Percentiles rank a stretch among this genome's conserved stretches.
phyloP scores from a whole-genome alignment of 2,329 filamentous ascomycete species.

The Paecilomyces variotii region DNA sequence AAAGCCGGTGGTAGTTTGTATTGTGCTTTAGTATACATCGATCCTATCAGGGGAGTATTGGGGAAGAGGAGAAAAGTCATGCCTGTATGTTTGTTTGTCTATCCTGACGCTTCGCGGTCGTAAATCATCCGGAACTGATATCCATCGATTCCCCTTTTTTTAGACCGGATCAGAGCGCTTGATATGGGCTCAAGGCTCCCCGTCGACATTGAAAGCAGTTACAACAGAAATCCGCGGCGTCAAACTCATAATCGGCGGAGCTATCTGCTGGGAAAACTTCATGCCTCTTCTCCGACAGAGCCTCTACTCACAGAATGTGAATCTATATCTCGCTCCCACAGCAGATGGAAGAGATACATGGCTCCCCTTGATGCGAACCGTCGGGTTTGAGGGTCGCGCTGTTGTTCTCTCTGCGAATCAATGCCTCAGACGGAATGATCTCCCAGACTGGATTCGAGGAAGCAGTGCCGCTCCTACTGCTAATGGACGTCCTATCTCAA shows the following conservation, averaged over 20 bases:
- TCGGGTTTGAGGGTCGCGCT: slow-evolving; percentile 72
- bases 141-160: background rate
- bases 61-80: slow-evolving; percentile 90
- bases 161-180: slow-evolving; percentile 72
- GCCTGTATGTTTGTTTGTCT: slow-evolving; percentile 61
- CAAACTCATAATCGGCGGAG: slow-evolving; percentile 70
- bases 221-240: slow-evolving; percentile 72
- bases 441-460: slow-evolving; percentile 50
- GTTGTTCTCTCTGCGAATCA: slow-evolving; percentile 85
- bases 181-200: slow-evolving; percentile 80
- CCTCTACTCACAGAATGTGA: slow-evolving; percentile 84
- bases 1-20: slow-evolving; percentile 74
- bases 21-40: slow-evolving; percentile 74
- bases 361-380: slow-evolving; percentile 71
- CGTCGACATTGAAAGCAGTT: slow-evolving; percentile 70
- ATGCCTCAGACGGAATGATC: slow-evolving; percentile 55
- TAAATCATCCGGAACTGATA: background rate
- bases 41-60: slow-evolving; percentile 61
- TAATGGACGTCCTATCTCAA: background rate
- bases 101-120: background rate
- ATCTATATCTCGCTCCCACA: slow-evolving; percentile 83
- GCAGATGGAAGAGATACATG: slow-evolving; percentile 79
- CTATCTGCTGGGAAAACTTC: slow-evolving; percentile 96
- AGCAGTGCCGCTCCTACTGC: slow-evolving; percentile 1
- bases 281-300: slow-evolving; percentile 82